Evolutionary conservation across 2,329 filamentous ascomycete genomes (phyloP).

Genomic region (Fusarium sp.): DNA sequence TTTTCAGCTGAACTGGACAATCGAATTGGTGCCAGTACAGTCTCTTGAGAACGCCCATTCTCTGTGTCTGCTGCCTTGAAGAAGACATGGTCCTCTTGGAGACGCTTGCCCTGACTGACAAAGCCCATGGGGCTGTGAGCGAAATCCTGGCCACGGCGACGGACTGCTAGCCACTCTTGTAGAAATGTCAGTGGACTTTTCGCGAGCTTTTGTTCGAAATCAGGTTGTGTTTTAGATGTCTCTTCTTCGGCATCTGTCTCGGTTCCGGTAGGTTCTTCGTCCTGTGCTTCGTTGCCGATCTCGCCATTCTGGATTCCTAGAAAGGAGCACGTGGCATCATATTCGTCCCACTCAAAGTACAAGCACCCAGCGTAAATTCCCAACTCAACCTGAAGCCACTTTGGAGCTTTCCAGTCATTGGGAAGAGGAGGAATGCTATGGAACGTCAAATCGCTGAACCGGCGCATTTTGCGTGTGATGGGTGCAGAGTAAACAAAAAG

Average conservation of each 20-base stretch:
- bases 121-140: constrained; percentile 70
- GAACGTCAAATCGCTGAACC: constrained; percentile 67
- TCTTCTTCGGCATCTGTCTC: background rate
- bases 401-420: constrained; percentile 56
- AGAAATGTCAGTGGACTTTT: constrained; percentile 59
- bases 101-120: constrained; percentile 62
- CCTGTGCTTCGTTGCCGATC: background rate
- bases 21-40: constrained; percentile 16
- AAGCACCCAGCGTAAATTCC: constrained; percentile 71
- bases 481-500: constrained; percentile 70
- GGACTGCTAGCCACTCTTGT: constrained; percentile 67
- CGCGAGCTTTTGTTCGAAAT: constrained; percentile 13
- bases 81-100: constrained; percentile 63
- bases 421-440: constrained; percentile 65
- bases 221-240: background rate
- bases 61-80: constrained; percentile 51
- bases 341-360: constrained; percentile 67
- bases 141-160: constrained; percentile 68
- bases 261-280: background rate
- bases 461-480: constrained; percentile 59
- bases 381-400: constrained; percentile 67
- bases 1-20: background rate
- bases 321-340: constrained; percentile 49
- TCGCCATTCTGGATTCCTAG: constrained; percentile 46
- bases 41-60: background rate